Base-by-base conservation (phyloP, 2,329 filamentous ascomycete genomes). In the Phoma herbarum region DNA sequence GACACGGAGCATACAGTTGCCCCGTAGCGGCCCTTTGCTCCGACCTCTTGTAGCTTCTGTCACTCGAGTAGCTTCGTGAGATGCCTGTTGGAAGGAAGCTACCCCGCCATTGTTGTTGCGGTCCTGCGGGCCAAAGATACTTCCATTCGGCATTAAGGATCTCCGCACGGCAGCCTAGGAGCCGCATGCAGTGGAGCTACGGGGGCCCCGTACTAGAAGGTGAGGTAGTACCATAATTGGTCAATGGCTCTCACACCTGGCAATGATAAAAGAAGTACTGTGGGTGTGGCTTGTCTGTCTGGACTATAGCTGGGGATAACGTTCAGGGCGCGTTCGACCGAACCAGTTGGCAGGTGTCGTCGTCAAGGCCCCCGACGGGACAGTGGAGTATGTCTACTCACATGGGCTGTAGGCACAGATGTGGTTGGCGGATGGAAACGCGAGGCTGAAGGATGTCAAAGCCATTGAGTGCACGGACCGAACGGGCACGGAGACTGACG, bases 311-410 rank as follows among this genome's bases (percentile, higher is more conserved):
- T 51, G 20, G 29, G 47, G 31, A 39, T 52, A 62, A 49, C 43
- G 60, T 62, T 53, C 60, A 35, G 47, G 52, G 25, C 50, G 68
- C 68, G 68, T 47, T 71, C 68, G 68, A 66, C 68, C 68, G 68
- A 61, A 29, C 64, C 59, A 62, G 54, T 51, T 44, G 50, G 33
- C 50, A 57, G 48, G 25, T 60, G 47, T 31, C 45, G n/a, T 48
- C 29, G 47, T 52, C 59, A 62, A 63, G 28, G 35, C 59, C 23
- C 57, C 60, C 57, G 60, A 52, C 35, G 35, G 31, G 35, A 52
- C 44, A 46, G 25, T 43, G 41, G 25, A 37, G 10, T 33, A 20
- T 26, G n/a, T 35, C 14, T 53, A 51, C 48, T 65, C 60, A 61
- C 43, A 62, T 65, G 50, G 46, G 50, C 59, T 51, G 52, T 28